Base-by-base conservation (phyloP, 2,329 filamentous ascomycete genomes). In the Botrytis cinerea region DNA sequence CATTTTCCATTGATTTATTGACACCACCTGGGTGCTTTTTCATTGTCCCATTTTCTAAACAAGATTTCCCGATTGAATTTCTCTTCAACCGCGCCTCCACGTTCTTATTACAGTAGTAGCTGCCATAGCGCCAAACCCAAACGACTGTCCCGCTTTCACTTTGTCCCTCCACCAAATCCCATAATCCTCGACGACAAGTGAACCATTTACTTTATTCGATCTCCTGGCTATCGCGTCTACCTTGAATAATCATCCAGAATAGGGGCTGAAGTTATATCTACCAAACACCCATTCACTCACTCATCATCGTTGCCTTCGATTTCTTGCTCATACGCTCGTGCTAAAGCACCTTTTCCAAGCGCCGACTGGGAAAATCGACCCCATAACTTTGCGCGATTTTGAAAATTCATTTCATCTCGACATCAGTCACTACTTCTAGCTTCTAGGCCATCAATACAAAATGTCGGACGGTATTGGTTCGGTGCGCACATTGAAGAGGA, bases 401-500 rank as follows among this genome's bases (percentile, higher is more conserved):
- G 45, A 57, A 70, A 62, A 61, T 59, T 43, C 48, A 14, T 69
- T 25, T 69, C 54, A 32, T 40, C 64, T 54, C 68, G 8, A 40
- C 54, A 45, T 60, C 40, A 32, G 25, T 68, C 48, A 48, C 48
- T n/a, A 28, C 51, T 46, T 51, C 28, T 57, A 68, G 66, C 66
- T 43, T 43, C 43, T 48, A 45, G 45, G 22, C 51, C 22, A 73
- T 71, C 38, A 25, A 51, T 60, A 61, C 73, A 75, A 77, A 81
- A 91, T 91, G 90, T 87, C 87, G 57, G 80, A 80, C 71, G 77
- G 73, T 79, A 89, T 91, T 80, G 90, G 91, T 78, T 88, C 88
- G 76, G 88, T 88, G 84, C 89, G 89, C 84, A 97, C 96, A 75
- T 92, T 99, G 91, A 98, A 98, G 91, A 92, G 95, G 87, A 98